A percentile compares a stretch with the other conserved stretches of the same genome.
Evolutionary conservation across 495 filamentous ascomycete species (phyloP).

Genomic region (Penicillium nucicola): DNA sequence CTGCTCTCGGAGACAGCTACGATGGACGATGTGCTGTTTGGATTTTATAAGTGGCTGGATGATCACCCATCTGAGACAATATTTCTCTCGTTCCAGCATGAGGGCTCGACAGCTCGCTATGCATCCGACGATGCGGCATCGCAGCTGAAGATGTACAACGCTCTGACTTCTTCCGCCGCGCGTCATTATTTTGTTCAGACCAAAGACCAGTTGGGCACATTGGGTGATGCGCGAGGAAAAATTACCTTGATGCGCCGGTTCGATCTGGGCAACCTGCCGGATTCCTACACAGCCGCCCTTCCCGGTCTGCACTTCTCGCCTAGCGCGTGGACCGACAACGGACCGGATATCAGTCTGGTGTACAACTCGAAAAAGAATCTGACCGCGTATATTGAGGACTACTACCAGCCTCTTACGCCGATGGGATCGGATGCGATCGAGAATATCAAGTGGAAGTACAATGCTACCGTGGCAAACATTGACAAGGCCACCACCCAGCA

Average conservation of each 20-base stretch:
- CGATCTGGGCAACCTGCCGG: slow-evolving; percentile 32
- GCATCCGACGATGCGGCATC: slow-evolving; percentile 33
- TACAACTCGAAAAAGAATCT: slow-evolving; percentile 31
- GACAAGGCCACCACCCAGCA: slow-evolving; percentile 24
- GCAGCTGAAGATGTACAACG: slow-evolving; percentile 30
- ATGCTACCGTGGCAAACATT: slow-evolving; percentile 32
- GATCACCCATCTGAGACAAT: slow-evolving; percentile 32
- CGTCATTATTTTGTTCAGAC: slow-evolving; percentile 37
- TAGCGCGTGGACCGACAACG: slow-evolving; percentile 34
- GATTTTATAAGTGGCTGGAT: slow-evolving; percentile 45
- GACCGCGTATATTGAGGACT: slow-evolving; percentile 45
- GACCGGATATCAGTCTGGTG: slow-evolving; percentile 26
- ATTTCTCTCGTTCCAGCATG: slow-evolving; percentile 40
- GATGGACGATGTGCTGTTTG: slow-evolving; percentile 47
- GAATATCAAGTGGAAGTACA: slow-evolving; percentile 42
- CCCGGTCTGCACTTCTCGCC: slow-evolving; percentile 44
- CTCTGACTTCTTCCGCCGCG: slow-evolving; percentile 31
- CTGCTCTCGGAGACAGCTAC: slow-evolving; percentile 42
- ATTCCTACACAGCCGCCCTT: slow-evolving; percentile 24
- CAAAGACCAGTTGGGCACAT: slow-evolving; percentile 31
- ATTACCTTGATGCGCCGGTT: slow-evolving; percentile 41
- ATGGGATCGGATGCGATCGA: slow-evolving; percentile 23
- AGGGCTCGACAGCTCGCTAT: slow-evolving; percentile 24
- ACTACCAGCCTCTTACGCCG: slow-evolving; percentile 30
- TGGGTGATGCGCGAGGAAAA: slow-evolving; percentile 41